These are phyloP conservation scores for Flueggea neowawraea DNA, from an alignment of 441 rosid species.

Conservation along the genomic window DNA sequence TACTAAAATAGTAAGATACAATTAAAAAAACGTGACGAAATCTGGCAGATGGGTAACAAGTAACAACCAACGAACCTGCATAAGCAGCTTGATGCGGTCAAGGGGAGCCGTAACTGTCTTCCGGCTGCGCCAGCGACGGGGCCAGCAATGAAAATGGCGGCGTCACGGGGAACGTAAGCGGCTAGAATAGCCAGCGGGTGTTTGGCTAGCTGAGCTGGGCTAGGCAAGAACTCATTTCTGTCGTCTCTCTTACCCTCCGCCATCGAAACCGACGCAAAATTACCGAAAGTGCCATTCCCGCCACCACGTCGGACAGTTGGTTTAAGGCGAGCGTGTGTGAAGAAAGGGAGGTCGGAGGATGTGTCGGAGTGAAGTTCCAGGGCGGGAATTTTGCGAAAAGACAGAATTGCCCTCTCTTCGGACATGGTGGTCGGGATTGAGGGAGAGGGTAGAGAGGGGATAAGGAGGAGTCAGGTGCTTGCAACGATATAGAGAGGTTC, in stretches of 20 bases:
- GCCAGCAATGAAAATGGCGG: slow-evolving; percentile 82
- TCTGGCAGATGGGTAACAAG: neutral
- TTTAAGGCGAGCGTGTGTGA: slow-evolving; percentile 9
- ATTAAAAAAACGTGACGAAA: neutral
- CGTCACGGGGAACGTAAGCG: slow-evolving; percentile 67
- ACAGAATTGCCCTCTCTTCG: slow-evolving; percentile 38
- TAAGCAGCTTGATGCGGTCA: slow-evolving; percentile 92
- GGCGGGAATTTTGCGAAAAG: slow-evolving; percentile 34
- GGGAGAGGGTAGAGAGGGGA: too few relatives aligned
- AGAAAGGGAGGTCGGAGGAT: slow-evolving; percentile 15
- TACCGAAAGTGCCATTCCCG: slow-evolving; percentile 22
- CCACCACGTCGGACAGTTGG: slow-evolving; percentile 5
- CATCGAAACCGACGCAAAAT: slow-evolving; percentile 66
- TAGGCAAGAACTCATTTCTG: slow-evolving; percentile 47
- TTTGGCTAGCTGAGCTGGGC: slow-evolving; percentile 65
- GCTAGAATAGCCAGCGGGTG: slow-evolving; percentile 63
- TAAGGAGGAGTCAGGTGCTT: too few relatives aligned
- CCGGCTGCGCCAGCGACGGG: slow-evolving; percentile 92
- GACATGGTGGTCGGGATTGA: slow-evolving; percentile 32
- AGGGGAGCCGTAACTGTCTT: slow-evolving; percentile 95
- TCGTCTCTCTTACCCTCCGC: slow-evolving; percentile 39
- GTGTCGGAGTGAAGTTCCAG: slow-evolving; percentile 21
- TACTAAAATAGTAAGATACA: too few relatives aligned
- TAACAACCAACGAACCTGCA: slow-evolving; percentile 55
- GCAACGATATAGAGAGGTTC: too few relatives aligned